Base-by-base conservation (phyloP, 169 alveolate species). In the Cryptosporidium meleagridis region DNA sequence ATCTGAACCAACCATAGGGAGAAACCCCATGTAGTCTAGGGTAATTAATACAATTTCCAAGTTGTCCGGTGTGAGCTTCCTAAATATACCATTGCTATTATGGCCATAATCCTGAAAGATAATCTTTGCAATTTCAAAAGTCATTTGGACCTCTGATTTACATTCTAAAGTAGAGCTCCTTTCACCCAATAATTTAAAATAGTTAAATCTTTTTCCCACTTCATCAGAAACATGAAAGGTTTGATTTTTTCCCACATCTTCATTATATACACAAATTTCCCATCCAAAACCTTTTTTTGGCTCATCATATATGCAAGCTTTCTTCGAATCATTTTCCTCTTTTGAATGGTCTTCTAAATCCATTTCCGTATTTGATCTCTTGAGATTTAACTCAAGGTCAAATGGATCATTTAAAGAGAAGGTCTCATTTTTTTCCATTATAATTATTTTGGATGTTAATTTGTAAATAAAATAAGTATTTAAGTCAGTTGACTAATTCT, bases 21-120 rank as follows among this genome's bases (percentile, higher is more conserved):
- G 35, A 62, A 44, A 80, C 16, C 89, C 89, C 62, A 80, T 59
- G 35, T 80, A 80, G n/a, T 80, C 89, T 21, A 80, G 68, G 14
- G 89, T 45, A 26, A 62, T n/a, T n/a, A 80, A 45, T 3, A 80
- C 52, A 9, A 39, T 26, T 16, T 59, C 75, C 41, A 80, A 48
- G 29, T 80, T 80, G 1, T 80, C 65, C 7, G 35, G 75, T 10
- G 41, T 65, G 18, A 80, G 51, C 5, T 80, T 59, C 29, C 89
- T 45, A 39, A 62, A 80, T 29, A 80, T 59, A 18, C 70, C 70
- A 23, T 70, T 70, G 67, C 12, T 3, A 62, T 61, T 61, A 48
- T 58, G 31, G 7, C 44, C 55, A 29, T 41, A 21, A n/a, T 65
- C 59, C 67, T 80, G 89, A 31, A 80, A 80, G 14, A 80, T 26